phyloP scores from a whole-genome alignment of 805 yeast species.

The Myxozyma monticola region DNA sequence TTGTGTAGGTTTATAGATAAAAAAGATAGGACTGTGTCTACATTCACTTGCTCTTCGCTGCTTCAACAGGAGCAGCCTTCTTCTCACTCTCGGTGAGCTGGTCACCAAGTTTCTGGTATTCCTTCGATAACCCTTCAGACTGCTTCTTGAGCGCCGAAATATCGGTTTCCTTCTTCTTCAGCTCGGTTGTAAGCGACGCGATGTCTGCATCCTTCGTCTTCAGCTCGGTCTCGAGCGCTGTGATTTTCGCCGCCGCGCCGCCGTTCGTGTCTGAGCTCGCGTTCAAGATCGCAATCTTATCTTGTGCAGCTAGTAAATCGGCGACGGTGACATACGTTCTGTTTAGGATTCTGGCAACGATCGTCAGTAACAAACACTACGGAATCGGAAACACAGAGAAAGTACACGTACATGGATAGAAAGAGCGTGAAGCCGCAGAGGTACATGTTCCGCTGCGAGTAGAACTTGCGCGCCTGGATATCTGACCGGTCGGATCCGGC shows the following conservation, averaged over 20 bases:
- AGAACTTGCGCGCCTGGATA: conserved; percentile 85
- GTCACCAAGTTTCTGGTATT: conserved; percentile 55
- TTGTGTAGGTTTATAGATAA: not conserved
- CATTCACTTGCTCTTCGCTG: conserved; percentile 34
- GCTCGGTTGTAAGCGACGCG: conserved; percentile 49
- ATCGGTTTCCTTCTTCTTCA: conserved; percentile 62
- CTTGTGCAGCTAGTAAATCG: conserved; percentile 63
- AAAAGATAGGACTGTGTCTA: not conserved
- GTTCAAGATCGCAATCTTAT: conserved; percentile 47
- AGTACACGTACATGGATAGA: conserved; percentile 67
- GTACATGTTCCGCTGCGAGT: conserved; percentile 95
- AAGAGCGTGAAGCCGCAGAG: conserved; percentile 94
- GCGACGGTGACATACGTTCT: conserved; percentile 81
- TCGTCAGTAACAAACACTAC: not conserved
- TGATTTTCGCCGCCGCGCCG: conserved; percentile 34
- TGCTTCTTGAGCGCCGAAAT: conserved; percentile 70
- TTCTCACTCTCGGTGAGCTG: conserved; percentile 40
- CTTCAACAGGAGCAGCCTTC: conserved; percentile 29
- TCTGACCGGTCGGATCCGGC: conserved; percentile 66
- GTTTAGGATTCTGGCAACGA: conserved; percentile 39
- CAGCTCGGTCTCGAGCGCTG: too few species aligned
- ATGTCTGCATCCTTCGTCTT: conserved; percentile 44
- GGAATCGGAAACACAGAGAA: not conserved
- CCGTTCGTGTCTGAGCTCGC: conserved; percentile 5
- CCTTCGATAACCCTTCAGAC: conserved; percentile 62